These are phyloP conservation scores for Voacanga thouarsii DNA, from an alignment of 257 asterid genomes.

Conservation along the genomic window DNA sequence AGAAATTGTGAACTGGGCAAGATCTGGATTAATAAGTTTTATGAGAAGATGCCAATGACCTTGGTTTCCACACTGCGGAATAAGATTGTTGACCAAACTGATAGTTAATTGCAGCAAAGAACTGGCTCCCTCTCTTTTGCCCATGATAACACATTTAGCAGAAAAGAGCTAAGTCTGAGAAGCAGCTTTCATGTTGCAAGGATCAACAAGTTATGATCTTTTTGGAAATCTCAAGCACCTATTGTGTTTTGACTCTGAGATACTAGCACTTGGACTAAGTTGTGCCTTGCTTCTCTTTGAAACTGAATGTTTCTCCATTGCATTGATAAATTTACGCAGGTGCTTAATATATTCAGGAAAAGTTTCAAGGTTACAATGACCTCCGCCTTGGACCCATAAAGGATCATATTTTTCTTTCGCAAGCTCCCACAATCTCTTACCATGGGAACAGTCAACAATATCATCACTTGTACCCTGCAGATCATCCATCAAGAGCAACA, in stretches of 20 bases:
- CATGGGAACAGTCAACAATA: constrained; percentile 86
- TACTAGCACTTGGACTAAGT: constrained; percentile 27
- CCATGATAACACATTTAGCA: constrained; percentile 4
- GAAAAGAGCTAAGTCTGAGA: not conserved
- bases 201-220: constrained; percentile 29
- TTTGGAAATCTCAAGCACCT: constrained; percentile 76
- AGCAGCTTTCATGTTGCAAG: constrained; percentile 3
- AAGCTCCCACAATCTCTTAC: constrained; percentile 96
- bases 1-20: constrained; percentile 4
- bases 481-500: constrained; percentile 12
- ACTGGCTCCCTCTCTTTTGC: not conserved
- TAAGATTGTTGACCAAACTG: constrained; percentile 8
- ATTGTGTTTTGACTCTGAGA: constrained; percentile 57
- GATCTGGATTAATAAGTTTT: constrained; percentile 7
- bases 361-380: constrained; percentile 97
- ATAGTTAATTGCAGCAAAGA: constrained; percentile 8
- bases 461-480: constrained; percentile 87
- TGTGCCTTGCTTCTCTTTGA: constrained; percentile 48
- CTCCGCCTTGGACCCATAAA: constrained; percentile 91
- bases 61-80: not conserved
- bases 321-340: constrained; percentile 65
- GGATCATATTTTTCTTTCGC: constrained; percentile 93
- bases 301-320: constrained; percentile 88
- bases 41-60: not conserved
- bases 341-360: constrained; percentile 88